Evolutionary conservation across 352 stramenopile genomes (phyloP), one percentile per base, ranked within the genome.

Genomic region (Pythium vanterpoolii): DNA sequence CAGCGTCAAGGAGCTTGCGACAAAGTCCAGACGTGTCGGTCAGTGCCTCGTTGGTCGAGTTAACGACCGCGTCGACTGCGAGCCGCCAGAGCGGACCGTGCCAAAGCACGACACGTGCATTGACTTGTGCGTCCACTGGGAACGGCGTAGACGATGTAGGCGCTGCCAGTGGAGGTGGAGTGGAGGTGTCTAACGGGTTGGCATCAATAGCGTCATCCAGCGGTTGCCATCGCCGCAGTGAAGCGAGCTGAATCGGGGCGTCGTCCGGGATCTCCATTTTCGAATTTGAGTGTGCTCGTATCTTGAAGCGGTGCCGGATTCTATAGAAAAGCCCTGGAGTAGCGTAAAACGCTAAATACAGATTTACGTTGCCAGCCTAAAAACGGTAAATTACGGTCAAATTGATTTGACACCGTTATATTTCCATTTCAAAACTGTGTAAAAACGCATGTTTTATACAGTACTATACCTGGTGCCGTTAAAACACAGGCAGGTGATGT

Each of bases 11-110:
- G 36, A 96, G 66, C 26, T 73, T 75, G 42, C 71, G 80, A 31
- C 77, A 79, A 14, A 91, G 68, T 8, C 79, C 87, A 14, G 72
- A 71, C 36, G 74, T 83, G 65, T 90, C 82, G 5, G 73, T 65
- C 40, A 96, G 74, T 21, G 60, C 55, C 53, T 95, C 83, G 56
- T 86, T 93, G 14, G 85, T 93, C 21, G 87, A 76, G 58, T 94
- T 90, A 10, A 87, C 79, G 58, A 96, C 81, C 10, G 78, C 85
- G 52, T 93, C 87, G 16, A 80, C 76, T 19, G 72, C 62, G 51
- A 91, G 64, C 2, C 47, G 62, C 74, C 78, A 85, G 28, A 89
- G 64, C 18, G 69, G 66, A 2, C 79, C 79, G 31, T 72, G 69
- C 79, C 79, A 88, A 39, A 91, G 66, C 36, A 71, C 71, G 23